Base-by-base conservation (phyloP, 306 rosid species). In the Quercus gilva region DNA sequence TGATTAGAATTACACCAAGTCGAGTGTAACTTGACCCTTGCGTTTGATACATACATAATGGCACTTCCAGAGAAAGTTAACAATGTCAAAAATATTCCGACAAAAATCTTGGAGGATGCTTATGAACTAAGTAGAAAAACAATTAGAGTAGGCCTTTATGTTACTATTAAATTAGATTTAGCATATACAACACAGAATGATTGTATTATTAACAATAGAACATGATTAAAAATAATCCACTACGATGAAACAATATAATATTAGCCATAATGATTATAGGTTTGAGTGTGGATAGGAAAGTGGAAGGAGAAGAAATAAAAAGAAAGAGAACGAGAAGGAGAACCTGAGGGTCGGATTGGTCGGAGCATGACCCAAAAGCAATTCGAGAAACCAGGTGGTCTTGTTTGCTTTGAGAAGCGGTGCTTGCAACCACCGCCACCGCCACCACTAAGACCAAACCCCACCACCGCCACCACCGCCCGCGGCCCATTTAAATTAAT, bases 331-430 rank as follows among this genome's bases (percentile, higher is more conserved):
- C 1, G 45, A 67, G 15, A 57, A 59, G 51, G 15, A 70, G 68
- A 76, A 90, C 96, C 94, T 92, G 96, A 69, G 90, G 89, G 70
- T 89, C 90, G 56, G 85, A 83, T 58, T 89, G 96, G 78, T 89
- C 88, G 45, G 92, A 85, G 63, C 97, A 92, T 84, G 97, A 92
- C 87, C 97, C 97, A 72, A 92, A 92, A 31, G 91, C 97, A 79
- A 92, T 89, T 74, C 94, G 87, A 58, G 92, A 84, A 1, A 92
- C 90, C 28, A 80, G 77, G 37, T 20, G 71, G 55, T 80, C 63
- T 58, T 77, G 88, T 31, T 82, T 84, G 19, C 18, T 64, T 80
- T 80, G 82, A 49, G 84, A 84, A 80, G 81, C 87, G 73, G 68
- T 59, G 61, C 74, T 23, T 41, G 7, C 41, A 9, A 74, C 52